Evolutionary conservation across 805 yeast species (phyloP).

Genomic region (Metschnikowia shivogae): DNA sequence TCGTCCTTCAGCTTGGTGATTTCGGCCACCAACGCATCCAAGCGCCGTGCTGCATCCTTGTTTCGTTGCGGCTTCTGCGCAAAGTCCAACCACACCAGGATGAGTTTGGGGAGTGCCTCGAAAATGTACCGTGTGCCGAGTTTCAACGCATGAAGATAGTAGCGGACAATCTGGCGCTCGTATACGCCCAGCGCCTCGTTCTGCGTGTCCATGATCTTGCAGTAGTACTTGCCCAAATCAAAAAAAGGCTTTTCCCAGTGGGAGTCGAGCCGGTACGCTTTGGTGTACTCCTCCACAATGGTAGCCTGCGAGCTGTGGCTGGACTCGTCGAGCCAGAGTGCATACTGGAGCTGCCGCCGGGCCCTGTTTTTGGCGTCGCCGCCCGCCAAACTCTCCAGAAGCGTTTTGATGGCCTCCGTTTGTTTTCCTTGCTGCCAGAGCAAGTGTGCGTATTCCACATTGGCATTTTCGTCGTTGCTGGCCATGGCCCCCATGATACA

Average conservation of each 20-base stretch:
- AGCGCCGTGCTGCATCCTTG: conserved; percentile 31
- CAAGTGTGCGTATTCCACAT: conserved; percentile 73
- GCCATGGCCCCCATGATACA: conserved; percentile 59
- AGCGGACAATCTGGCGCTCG: conserved; percentile 51
- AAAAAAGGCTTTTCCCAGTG: conserved; percentile 79
- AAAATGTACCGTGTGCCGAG: conserved; percentile 63
- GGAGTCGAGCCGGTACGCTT: conserved; percentile 51
- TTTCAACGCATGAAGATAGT: conserved; percentile 56
- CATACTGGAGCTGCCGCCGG: conserved; percentile 65
- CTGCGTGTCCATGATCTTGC: conserved; percentile 70
- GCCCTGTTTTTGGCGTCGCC: conserved; percentile 23
- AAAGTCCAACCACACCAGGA: conserved; percentile 88
- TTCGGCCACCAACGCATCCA: conserved; percentile 46
- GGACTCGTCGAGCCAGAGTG: conserved; percentile 84
- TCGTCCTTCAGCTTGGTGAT: conserved; percentile 40
- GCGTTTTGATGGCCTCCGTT: conserved; percentile 70
- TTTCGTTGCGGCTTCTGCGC: conserved; percentile 29
- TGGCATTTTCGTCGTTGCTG: conserved; percentile 42
- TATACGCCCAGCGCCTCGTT: conserved; percentile 45
- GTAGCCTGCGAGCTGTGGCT: conserved; percentile 76
- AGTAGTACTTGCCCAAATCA: conserved; percentile 73
- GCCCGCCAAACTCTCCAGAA: conserved; percentile 40
- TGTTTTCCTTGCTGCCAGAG: conserved; percentile 89
- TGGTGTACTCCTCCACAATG: conserved; percentile 64
- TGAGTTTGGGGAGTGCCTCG: conserved; percentile 85